Evolutionary conservation across 2,329 filamentous ascomycete genomes (phyloP).

Genomic region (Aphanocladium album): DNA sequence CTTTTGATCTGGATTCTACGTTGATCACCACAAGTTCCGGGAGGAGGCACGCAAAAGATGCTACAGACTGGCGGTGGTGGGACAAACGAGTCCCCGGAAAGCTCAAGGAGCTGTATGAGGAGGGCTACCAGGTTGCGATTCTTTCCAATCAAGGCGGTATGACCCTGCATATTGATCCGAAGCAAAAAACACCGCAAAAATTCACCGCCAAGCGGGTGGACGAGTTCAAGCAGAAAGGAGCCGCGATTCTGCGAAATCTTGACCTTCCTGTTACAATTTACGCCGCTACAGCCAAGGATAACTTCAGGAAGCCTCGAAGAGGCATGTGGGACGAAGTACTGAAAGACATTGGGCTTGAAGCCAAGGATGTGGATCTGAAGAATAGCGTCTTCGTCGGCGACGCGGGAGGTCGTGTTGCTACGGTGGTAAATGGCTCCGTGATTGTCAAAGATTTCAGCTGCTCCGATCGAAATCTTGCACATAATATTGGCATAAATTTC

Average conservation of each 20-base stretch:
- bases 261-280: slow-evolving; percentile 76
- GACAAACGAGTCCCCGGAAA: slow-evolving; percentile 61
- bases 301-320: slow-evolving; percentile 77
- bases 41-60: slow-evolving; percentile 66
- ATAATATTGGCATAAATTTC: slow-evolving; percentile 76
- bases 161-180: slow-evolving; percentile 67
- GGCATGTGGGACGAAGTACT: slow-evolving; percentile 77
- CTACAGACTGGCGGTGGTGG: slow-evolving; percentile 95
- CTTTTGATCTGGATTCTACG: slow-evolving; percentile 81
- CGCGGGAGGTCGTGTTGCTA: slow-evolving; percentile 59
- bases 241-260: slow-evolving; percentile 62
- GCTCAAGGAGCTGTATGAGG: slow-evolving; percentile 62
- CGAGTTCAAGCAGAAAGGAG: slow-evolving; percentile 80
- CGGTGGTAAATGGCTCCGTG: slow-evolving; percentile 20
- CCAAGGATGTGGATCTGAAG: slow-evolving; percentile 58
- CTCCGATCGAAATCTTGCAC: slow-evolving; percentile 73
- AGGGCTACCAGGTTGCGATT: slow-evolving; percentile 72
- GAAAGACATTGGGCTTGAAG: slow-evolving; percentile 54
- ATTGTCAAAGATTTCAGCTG: slow-evolving; percentile 57
- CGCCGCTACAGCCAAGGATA: slow-evolving; percentile 77
- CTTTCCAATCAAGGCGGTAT: slow-evolving; percentile 88
- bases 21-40: slow-evolving; percentile 76
- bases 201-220: slow-evolving; percentile 55
- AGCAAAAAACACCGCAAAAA: slow-evolving; percentile 57
- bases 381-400: slow-evolving; percentile 86